Conservation (phyloP, 2,329 filamentous ascomycete genomes). For the Paecilomyces variotii region DNA sequence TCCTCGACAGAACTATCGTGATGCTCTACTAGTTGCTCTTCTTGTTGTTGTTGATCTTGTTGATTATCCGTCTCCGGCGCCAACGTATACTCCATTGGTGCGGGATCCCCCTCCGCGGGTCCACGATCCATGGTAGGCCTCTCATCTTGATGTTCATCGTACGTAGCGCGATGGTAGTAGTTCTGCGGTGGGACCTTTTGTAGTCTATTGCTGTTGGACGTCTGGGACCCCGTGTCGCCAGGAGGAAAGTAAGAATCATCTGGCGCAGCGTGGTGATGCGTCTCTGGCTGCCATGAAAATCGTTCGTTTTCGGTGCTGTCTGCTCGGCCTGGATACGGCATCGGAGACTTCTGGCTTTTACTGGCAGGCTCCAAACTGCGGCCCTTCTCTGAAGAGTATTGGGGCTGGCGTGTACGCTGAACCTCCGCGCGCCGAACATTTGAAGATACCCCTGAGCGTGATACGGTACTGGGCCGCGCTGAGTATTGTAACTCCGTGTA, state of each 20-base stretch:
- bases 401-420: conserved; percentile 12
- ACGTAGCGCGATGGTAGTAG: neutral
- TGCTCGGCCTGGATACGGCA: neutral
- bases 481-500: conserved; percentile 5
- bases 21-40: neutral
- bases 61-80: neutral
- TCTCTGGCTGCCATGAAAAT: neutral
- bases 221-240: neutral
- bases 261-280: neutral
- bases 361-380: neutral
- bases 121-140: neutral
- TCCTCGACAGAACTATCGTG: conserved; percentile 3
- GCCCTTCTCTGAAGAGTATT: conserved; percentile 7
- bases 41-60: neutral
- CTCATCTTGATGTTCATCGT: neutral
- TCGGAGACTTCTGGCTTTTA: neutral
- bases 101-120: conserved; percentile 2
- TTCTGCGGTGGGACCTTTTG: neutral
- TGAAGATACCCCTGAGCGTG: neutral
- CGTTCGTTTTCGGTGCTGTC: neutral
- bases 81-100: neutral
- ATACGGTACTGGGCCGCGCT: conserved; percentile 2
- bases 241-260: neutral
- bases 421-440: conserved; percentile 13
- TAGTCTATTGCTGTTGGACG: neutral